phyloP scores from a whole-genome alignment of 805 yeast genomes.

The Hyphopichia homilentoma region DNA sequence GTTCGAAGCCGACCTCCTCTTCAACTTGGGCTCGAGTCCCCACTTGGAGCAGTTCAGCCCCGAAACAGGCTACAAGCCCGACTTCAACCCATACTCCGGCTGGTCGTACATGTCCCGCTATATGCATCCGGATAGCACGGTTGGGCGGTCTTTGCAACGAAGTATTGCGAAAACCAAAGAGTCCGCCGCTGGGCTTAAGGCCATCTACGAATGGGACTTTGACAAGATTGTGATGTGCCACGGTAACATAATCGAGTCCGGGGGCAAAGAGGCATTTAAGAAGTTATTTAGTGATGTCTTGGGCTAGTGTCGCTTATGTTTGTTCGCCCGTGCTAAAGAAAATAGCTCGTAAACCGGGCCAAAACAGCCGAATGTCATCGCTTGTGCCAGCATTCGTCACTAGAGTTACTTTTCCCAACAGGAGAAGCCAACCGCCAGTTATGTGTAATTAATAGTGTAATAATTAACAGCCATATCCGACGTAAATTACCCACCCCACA shows the following conservation, averaged over 20 bases:
- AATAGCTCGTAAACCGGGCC: too few species aligned
- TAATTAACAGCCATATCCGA: too few species aligned
- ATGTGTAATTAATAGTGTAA: too few species aligned
- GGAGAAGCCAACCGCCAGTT: too few species aligned
- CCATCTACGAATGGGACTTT: constrained; percentile 41
- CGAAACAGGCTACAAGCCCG: constrained; percentile 42
- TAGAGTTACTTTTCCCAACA: too few species aligned
- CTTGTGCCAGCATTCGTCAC: too few species aligned
- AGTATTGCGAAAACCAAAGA: constrained; percentile 14
- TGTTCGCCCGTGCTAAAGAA: too few species aligned
- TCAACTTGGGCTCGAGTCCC: constrained; percentile 45
- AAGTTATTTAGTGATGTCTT: constrained; percentile 8
- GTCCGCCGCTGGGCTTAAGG: constrained; percentile 18
- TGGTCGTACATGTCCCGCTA: constrained; percentile 36
- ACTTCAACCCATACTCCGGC: constrained; percentile 43
- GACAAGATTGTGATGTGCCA: constrained; percentile 54
- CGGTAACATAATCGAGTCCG: constrained; percentile 51
- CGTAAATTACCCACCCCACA: too few species aligned
- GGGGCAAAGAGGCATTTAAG: constrained; percentile 26
- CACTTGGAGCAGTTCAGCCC: constrained; percentile 41
- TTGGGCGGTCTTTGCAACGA: constrained; percentile 30
- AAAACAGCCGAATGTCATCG: too few species aligned
- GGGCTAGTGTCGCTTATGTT: too few species aligned
- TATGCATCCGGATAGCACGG: constrained; percentile 36
- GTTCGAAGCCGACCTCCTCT: constrained; percentile 57